Conservation (phyloP, 2,329 filamentous ascomycete genomes). For the Monosporascus ibericus region DNA sequence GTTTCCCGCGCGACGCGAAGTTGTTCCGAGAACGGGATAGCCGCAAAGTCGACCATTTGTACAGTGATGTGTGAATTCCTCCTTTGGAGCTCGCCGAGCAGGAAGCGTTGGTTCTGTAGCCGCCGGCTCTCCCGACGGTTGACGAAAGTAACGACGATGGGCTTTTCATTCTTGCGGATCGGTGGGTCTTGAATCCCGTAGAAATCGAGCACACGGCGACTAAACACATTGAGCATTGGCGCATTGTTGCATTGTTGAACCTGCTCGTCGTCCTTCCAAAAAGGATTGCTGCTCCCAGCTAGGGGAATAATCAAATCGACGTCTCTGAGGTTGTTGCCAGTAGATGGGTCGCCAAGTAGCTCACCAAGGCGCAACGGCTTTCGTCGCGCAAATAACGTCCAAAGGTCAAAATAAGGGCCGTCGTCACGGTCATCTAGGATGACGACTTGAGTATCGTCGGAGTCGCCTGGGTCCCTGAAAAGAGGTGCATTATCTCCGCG, state of each 20-base stretch:
- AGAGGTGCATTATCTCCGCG: constrained; percentile 10
- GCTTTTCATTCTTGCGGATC: constrained; percentile 3
- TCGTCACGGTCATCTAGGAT: constrained; percentile 28
- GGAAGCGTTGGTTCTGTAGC: constrained; percentile 21
- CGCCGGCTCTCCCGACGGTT: constrained; percentile 26
- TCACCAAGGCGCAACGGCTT: constrained; percentile 23
- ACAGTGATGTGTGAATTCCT: constrained; percentile 22
- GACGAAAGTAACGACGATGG: constrained; percentile 29
- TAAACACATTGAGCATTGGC: constrained; percentile 26
- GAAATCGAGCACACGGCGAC: constrained; percentile 23
- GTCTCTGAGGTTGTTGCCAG: constrained; percentile 5
- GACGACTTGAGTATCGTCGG: constrained; percentile 26
- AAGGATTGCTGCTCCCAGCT: constrained; percentile 33
- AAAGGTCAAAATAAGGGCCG: constrained; percentile 31
- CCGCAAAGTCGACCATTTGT: constrained; percentile 30
- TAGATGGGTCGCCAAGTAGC: constrained; percentile 6
- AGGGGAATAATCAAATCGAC: constrained; percentile 33
- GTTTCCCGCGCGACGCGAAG: constrained; percentile 28
- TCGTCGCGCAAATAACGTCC: constrained; percentile 28
- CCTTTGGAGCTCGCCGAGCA: constrained; percentile 20
- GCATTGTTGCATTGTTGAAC: constrained; percentile 25
- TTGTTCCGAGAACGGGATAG: constrained; percentile 31
- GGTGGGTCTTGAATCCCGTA: constrained; percentile 16
- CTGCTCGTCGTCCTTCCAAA: constrained; percentile 36
- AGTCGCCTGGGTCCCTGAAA: constrained; percentile 11